Conservation (phyloP, 768 basidiomycete species). For the Crassisporium funariophilum region DNA sequence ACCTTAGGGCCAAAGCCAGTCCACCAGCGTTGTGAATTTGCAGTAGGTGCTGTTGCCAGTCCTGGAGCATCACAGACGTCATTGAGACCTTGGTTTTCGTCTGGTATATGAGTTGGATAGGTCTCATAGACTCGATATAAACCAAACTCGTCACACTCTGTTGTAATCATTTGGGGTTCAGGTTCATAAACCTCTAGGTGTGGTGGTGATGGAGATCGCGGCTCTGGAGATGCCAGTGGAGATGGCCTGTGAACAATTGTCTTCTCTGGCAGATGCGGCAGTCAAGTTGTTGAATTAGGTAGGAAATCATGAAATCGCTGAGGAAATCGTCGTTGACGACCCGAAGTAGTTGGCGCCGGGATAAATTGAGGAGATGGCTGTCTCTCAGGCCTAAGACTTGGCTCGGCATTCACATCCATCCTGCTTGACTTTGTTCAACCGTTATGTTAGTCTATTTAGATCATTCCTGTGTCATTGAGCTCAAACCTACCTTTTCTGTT, state of each 20-base stretch:
- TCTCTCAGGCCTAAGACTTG: background rate
- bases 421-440: background rate
- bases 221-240: background rate
- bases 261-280: conserved; percentile 15
- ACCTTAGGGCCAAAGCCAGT: background rate
- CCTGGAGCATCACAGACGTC: conserved; percentile 16
- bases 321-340: conserved; percentile 7
- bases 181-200: background rate
- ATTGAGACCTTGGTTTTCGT: conserved; percentile 17
- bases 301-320: conserved; percentile 10
- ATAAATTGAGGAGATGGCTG: background rate
- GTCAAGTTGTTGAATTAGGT: conserved; percentile 8
- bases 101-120: conserved; percentile 20
- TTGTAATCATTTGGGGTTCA: conserved; percentile 10
- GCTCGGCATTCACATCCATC: background rate
- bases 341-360: conserved; percentile 5
- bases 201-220: background rate
- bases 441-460: background rate
- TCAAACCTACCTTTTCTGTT: too few species aligned
- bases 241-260: background rate
- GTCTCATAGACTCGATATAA: conserved; percentile 22
- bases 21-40: background rate
- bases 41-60: background rate
- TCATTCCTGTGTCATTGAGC: too few species aligned
- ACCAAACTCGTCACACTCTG: conserved; percentile 20